Evolutionary conservation across 129 eudicot species (phyloP).

Genomic region (Centaurea solstitialis): DNA sequence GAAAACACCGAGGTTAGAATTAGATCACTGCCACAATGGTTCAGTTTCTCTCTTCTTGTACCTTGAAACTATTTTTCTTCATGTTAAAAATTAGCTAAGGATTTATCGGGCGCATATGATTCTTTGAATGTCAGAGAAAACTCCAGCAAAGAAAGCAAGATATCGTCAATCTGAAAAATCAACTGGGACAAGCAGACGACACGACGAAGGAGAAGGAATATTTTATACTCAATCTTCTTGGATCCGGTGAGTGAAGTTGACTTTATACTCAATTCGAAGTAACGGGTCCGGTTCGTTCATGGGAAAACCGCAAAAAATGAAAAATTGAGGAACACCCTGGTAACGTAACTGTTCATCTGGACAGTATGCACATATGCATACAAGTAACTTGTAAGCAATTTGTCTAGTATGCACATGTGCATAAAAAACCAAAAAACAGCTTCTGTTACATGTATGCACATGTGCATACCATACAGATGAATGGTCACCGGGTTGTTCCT

Average conservation of each 20-base stretch:
- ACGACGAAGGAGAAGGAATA: constrained; percentile 56
- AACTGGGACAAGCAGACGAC: constrained; percentile 44
- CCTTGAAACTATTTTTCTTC: neutral
- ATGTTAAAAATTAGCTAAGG: neutral
- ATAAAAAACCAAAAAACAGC: too few species aligned
- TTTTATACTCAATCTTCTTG: constrained; percentile 54
- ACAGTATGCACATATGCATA: too few species aligned
- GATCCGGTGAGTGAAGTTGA: constrained; percentile 46
- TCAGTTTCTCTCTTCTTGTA: neutral
- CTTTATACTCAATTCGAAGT: neutral
- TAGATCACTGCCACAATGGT: neutral
- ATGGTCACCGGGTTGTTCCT: too few species aligned
- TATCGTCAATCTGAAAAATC: constrained; percentile 40
- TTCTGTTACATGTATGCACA: too few species aligned
- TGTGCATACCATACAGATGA: too few species aligned
- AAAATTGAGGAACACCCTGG: too few species aligned
- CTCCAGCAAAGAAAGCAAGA: constrained; percentile 46
- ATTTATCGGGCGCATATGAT: neutral
- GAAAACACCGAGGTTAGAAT: constrained; percentile 52
- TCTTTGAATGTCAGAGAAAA: constrained; percentile 38
- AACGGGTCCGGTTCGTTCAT: neutral
- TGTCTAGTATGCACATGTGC: too few species aligned
- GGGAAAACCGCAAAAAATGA: too few species aligned
- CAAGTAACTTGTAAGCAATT: too few species aligned
- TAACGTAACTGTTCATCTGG: too few species aligned